Evolutionary conservation across 2,329 filamentous ascomycete genomes (phyloP).

Genomic region (Orbilia quercus): DNA sequence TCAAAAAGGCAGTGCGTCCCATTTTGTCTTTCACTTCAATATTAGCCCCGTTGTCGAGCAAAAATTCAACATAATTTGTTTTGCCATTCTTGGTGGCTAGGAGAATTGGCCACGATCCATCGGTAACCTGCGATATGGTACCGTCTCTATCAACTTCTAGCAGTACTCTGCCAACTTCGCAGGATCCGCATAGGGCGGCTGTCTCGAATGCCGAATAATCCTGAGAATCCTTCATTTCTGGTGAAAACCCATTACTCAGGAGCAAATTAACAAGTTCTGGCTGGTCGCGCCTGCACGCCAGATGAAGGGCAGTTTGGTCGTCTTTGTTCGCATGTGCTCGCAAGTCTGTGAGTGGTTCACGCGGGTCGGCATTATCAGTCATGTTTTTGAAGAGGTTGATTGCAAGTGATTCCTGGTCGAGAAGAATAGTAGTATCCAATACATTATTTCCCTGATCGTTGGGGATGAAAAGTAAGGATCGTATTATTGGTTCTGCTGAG

Average conservation of each 20-base stretch:
- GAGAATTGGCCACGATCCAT: slow-evolving; percentile 19
- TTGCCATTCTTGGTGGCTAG: slow-evolving; percentile 4
- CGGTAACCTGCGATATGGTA: background rate
- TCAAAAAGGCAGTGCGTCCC: slow-evolving; percentile 10
- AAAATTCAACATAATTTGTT: slow-evolving; percentile 23
- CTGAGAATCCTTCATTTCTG: background rate
- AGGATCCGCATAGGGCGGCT: slow-evolving; percentile 8
- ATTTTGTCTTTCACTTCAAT: slow-evolving; percentile 5
- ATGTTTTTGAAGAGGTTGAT: slow-evolving; percentile 21
- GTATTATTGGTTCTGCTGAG: background rate
- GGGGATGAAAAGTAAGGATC: slow-evolving; percentile 1
- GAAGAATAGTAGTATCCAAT: slow-evolving; percentile 20
- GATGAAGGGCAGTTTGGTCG: slow-evolving; percentile 3
- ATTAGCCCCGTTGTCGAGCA: slow-evolving; percentile 9
- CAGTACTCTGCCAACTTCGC: slow-evolving; percentile 14
- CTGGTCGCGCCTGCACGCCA: slow-evolving; percentile 9
- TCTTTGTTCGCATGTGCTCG: background rate
- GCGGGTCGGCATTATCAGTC: background rate
- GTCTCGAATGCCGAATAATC: slow-evolving; percentile 12
- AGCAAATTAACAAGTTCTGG: slow-evolving; percentile 7
- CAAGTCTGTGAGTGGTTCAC: background rate
- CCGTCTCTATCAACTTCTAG: background rate
- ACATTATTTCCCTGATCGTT: slow-evolving; percentile 12
- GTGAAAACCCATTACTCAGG: slow-evolving; percentile 9
- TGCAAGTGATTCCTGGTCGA: slow-evolving; percentile 4